Percentiles rank a stretch among this genome's conserved stretches.
Evolutionary conservation across 108 stramenopile species (phyloP).

Genomic region (Cyclostephanos invisitatus): DNA sequence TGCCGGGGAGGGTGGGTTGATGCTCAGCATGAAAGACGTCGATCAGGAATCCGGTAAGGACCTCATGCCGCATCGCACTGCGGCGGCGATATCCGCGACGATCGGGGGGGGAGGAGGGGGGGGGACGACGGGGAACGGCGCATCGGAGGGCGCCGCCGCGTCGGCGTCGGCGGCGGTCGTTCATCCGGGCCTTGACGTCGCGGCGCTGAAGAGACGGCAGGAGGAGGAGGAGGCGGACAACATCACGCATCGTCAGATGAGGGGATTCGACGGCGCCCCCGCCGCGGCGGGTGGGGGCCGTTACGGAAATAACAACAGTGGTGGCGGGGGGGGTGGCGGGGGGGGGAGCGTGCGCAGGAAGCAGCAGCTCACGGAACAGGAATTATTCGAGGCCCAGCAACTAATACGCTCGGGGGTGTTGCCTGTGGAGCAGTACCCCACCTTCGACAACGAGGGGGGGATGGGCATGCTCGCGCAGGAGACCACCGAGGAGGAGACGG

Average conservation of each 20-base stretch:
- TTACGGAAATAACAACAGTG: slow-evolving; percentile 13
- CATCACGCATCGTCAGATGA: slow-evolving; percentile 45
- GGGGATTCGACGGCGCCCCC: slow-evolving; percentile 22
- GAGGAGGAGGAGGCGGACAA: slow-evolving; percentile 69
- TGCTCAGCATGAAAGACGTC: slow-evolving; percentile 92
- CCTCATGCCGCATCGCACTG: slow-evolving; percentile 83
- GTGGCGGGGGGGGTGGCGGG: no score
- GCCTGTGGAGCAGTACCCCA: slow-evolving; percentile 95
- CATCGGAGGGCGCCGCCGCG: slow-evolving; percentile 18
- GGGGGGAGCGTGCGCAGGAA: slow-evolving; percentile 51
- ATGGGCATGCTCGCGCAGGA: slow-evolving; percentile 91
- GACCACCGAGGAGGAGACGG: slow-evolving; percentile 95
- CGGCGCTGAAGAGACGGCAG: slow-evolving; percentile 66
- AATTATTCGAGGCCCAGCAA: slow-evolving; percentile 96
- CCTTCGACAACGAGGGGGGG: slow-evolving; percentile 91
- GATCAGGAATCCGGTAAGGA: slow-evolving; percentile 92
- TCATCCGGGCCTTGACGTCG: slow-evolving; percentile 90
- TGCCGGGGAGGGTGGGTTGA: slow-evolving; percentile 60
- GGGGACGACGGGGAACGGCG: slow-evolving; percentile 16
- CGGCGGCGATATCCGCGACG: slow-evolving; percentile 20
- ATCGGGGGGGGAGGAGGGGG: not conserved
- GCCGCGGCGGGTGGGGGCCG: slow-evolving; percentile 13
- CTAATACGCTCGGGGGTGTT: slow-evolving; percentile 96
- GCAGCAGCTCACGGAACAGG: slow-evolving; percentile 93
- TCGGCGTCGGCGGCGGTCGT: slow-evolving; percentile 64